Conservation (phyloP, 805 yeast genomes). For the Myxozyma melibiosi region DNA sequence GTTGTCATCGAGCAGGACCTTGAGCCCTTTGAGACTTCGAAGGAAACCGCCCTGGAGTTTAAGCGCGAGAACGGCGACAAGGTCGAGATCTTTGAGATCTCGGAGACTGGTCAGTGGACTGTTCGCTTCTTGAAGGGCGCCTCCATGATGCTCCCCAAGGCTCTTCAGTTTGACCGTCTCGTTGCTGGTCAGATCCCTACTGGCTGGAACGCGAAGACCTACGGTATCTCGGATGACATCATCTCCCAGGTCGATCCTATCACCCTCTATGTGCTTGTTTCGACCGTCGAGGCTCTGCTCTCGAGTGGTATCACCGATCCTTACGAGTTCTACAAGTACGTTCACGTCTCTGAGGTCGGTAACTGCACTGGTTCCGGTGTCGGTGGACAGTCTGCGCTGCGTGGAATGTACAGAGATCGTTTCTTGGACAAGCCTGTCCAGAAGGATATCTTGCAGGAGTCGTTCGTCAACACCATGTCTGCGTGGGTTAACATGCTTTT, state of each 20-base stretch:
- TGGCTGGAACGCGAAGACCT: constrained; percentile 95
- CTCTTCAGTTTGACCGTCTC: constrained; percentile 56
- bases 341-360: constrained; percentile 98
- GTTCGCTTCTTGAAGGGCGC: constrained; percentile 94
- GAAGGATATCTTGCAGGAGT: constrained; percentile 95
- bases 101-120: constrained; percentile 88
- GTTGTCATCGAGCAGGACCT: constrained; percentile 94
- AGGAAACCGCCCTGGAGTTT: constrained; percentile 94
- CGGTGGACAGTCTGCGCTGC: constrained; percentile 98
- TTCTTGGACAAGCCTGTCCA: constrained; percentile 91
- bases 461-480: constrained; percentile 97
- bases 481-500: constrained; percentile 99
- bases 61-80: constrained; percentile 90
- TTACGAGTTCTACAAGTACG: constrained; percentile 96
- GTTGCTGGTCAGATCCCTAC: constrained; percentile 95
- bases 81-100: constrained; percentile 87
- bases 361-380: constrained; percentile 99
- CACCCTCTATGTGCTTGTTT: constrained; percentile 87
- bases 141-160: constrained; percentile 85
- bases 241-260: constrained; percentile 94
- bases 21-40: constrained; percentile 92
- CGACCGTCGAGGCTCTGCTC: constrained; percentile 93
- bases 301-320: constrained; percentile 97
- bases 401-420: constrained; percentile 98
- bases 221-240: constrained; percentile 93